phyloP scores from a whole-genome alignment of 495 filamentous ascomycete species.

The Neurospora tetrasperma region DNA sequence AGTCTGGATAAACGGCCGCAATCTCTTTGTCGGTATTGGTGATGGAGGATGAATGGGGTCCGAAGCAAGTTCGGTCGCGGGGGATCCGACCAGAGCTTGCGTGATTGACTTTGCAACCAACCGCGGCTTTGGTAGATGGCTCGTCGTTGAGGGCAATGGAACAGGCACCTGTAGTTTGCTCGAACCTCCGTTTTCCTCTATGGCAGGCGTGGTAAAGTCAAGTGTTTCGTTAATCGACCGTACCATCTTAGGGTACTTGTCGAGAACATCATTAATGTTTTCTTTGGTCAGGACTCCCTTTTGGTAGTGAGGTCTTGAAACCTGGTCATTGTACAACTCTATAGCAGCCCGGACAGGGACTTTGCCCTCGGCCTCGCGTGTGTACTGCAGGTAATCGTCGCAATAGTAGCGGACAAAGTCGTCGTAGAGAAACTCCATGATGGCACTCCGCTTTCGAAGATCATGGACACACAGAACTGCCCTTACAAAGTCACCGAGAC shows the following conservation, averaged over 20 bases:
- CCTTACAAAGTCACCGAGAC: conserved; percentile 41
- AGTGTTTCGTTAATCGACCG: background rate
- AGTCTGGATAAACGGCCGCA: background rate
- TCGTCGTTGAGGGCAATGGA: background rate
- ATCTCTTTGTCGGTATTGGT: background rate
- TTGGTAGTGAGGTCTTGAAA: conserved; percentile 27
- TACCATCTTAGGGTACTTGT: conserved; percentile 11
- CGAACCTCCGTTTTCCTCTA: background rate
- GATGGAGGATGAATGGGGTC: background rate
- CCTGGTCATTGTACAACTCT: conserved; percentile 36
- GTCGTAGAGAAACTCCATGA: conserved; percentile 50
- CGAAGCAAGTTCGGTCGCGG: background rate
- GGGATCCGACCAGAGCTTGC: background rate
- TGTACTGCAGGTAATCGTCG: conserved; percentile 33
- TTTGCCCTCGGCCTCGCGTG: conserved; percentile 11
- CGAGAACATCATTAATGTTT: conserved; percentile 23
- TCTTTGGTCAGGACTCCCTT: conserved; percentile 26
- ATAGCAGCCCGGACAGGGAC: conserved; percentile 23
- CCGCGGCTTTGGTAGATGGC: background rate
- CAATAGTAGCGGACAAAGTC: conserved; percentile 51
- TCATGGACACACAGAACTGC: conserved; percentile 44
- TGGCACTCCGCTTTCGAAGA: conserved; percentile 28
- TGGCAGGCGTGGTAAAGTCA: background rate
- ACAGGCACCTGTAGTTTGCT: background rate
- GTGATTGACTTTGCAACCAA: background rate